These are phyloP conservation scores for Kwoniella shivajii DNA, from an alignment of 1,284 basidiomycete species.

Conservation along the genomic window DNA sequence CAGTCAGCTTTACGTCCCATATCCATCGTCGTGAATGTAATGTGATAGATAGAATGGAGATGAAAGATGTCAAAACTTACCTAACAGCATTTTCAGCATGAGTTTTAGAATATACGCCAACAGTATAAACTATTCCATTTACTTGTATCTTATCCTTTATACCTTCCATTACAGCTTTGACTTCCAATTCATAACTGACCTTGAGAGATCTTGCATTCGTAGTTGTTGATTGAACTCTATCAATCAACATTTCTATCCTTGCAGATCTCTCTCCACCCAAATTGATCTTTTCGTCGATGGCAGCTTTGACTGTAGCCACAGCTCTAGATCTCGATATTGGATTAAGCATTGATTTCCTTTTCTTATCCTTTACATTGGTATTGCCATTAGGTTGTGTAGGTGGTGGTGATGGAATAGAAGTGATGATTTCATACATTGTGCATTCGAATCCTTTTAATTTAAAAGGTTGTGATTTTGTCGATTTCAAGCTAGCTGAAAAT, in stretches of 20 bases:
- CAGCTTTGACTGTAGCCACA: constrained; percentile 45
- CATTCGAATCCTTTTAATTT: constrained; percentile 79
- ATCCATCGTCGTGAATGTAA: not conserved
- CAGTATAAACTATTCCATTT: constrained; percentile 60
- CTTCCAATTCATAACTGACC: constrained; percentile 72
- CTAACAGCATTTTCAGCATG: constrained; percentile 44
- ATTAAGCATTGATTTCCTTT: constrained; percentile 60
- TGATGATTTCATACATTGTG: constrained; percentile 69
- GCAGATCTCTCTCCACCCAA: constrained; percentile 69
- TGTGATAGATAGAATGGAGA: not conserved
- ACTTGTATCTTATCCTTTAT: constrained; percentile 66
- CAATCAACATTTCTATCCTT: constrained; percentile 68
- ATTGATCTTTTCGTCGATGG: constrained; percentile 69
- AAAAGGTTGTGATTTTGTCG: constrained; percentile 61
- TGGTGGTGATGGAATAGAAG: constrained; percentile 37
- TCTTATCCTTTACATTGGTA: constrained; percentile 55
- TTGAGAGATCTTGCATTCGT: constrained; percentile 76
- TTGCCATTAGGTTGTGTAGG: constrained; percentile 29
- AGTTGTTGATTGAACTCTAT: constrained; percentile 73
- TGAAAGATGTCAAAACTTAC: constrained; percentile 30
- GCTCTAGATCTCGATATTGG: constrained; percentile 61
- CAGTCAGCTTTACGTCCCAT: not conserved
- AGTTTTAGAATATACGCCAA: constrained; percentile 40
- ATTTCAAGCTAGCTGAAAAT: constrained; percentile 64
- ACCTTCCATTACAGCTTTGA: constrained; percentile 71